phyloP scores from a whole-genome alignment of 345 rosid genomes.

The Murraya paniculata region DNA sequence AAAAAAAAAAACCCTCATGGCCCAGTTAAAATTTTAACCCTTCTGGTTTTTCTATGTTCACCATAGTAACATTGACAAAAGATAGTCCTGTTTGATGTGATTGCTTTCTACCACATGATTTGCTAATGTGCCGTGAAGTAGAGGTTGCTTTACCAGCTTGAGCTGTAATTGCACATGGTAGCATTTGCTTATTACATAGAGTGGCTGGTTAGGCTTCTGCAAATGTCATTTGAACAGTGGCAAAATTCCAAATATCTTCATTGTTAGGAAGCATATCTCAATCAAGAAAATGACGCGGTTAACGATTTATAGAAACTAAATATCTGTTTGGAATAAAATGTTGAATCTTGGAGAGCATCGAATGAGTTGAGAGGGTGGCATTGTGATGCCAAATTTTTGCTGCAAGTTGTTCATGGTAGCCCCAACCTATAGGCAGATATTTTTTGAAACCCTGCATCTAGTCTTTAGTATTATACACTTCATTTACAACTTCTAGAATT shows the following conservation, averaged over 20 bases:
- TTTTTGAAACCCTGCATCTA: conserved; percentile 32
- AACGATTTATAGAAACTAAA: conserved; percentile 24
- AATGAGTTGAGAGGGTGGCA: conserved; percentile 38
- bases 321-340: conserved; percentile 30
- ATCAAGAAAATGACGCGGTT: conserved; percentile 19
- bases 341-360: conserved; percentile 33
- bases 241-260: conserved; percentile 4
- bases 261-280: conserved; percentile 6
- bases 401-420: conserved; percentile 53
- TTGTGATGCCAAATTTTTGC: conserved; percentile 34
- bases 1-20: neutral
- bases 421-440: conserved; percentile 32
- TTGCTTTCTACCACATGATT: neutral
- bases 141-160: neutral
- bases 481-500: conserved; percentile 19
- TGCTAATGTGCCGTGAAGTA: neutral
- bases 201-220: neutral
- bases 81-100: neutral
- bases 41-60: neutral
- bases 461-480: conserved; percentile 25
- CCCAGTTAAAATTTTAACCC: neutral
- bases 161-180: neutral
- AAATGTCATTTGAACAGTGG: conserved; percentile 7
- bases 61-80: neutral
- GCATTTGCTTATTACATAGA: neutral